phyloP scores from a whole-genome alignment of 768 basidiomycete genomes.

The Gloeopeniophorella convolvens region DNA sequence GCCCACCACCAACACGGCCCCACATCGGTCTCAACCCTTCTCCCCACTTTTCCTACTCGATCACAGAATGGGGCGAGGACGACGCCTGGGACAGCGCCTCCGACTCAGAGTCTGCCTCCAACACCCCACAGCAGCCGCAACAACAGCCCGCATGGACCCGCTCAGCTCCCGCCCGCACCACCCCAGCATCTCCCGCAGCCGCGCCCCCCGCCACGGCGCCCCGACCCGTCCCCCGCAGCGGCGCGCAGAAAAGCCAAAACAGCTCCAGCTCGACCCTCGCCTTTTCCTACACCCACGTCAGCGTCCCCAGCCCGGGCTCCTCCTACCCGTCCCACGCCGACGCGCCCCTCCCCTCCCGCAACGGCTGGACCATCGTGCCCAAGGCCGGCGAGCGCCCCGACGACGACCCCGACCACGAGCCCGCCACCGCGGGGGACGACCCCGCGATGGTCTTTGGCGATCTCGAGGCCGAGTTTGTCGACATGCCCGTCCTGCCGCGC shows the following conservation, averaged over 20 bases:
- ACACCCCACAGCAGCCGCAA: too few species aligned
- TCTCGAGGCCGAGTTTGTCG: conserved; percentile 15
- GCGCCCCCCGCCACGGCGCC: conserved; percentile 6
- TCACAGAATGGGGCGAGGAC: conserved; percentile 28
- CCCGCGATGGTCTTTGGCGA: conserved; percentile 14
- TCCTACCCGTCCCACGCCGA: conserved; percentile 15
- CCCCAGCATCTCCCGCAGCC: too few species aligned
- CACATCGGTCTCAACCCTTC: conserved; percentile 22
- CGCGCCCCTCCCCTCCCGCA: conserved; percentile 9
- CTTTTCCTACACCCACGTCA: conserved; percentile 22
- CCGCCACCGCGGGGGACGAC: conserved; percentile 5
- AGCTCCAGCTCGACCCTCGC: conserved; percentile 21
- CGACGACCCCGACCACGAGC: not conserved
- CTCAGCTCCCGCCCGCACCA: conserved; percentile 7
- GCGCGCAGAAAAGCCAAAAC: conserved; percentile 15
- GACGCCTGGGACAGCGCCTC: conserved; percentile 32
- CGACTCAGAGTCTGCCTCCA: conserved; percentile 24
- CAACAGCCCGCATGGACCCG: conserved; percentile 14
- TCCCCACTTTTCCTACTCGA: conserved; percentile 19
- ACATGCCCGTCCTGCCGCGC: conserved; percentile 11
- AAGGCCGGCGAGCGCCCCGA: not conserved
- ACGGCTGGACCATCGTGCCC: conserved; percentile 21
- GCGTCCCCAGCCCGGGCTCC: conserved; percentile 16
- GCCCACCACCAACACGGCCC: conserved; percentile 23
- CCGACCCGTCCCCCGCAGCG: conserved; percentile 16